A percentile compares a stretch with the other conserved stretches of the same genome.
These are phyloP conservation scores for Cyphellophora attinorum DNA, from an alignment of 2,329 filamentous ascomycete genomes.

Conservation along the genomic window DNA sequence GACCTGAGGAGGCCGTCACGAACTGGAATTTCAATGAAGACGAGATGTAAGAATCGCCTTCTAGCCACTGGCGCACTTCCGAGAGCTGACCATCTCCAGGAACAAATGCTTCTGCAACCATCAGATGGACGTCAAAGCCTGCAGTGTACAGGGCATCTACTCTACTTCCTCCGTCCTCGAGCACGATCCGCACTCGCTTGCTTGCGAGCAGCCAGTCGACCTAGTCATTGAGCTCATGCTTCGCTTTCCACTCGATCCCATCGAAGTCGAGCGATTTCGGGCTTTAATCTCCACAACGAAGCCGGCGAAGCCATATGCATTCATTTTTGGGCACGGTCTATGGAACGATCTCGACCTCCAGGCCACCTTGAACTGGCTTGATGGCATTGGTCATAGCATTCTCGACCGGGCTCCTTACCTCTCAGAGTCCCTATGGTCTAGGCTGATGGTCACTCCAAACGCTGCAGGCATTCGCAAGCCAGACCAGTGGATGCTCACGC, in stretches of 20 bases:
- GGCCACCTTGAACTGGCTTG: conserved; percentile 46
- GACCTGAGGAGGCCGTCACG: conserved; percentile 38
- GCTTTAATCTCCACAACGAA: conserved; percentile 23
- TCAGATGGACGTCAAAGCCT: conserved; percentile 41
- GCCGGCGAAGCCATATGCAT: conserved; percentile 27
- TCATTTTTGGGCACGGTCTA: conserved; percentile 38
- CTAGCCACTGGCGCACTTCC: neutral
- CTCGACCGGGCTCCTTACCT: conserved; percentile 50
- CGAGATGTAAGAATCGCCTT: conserved; percentile 24
- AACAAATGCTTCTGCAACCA: conserved; percentile 39
- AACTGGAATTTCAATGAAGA: conserved; percentile 39
- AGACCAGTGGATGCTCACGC: conserved; percentile 36
- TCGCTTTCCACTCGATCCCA: conserved; percentile 31
- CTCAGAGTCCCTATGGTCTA: conserved; percentile 14
- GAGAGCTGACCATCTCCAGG: conserved; percentile 16
- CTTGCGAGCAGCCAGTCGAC: conserved; percentile 28
- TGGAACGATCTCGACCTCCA: conserved; percentile 39
- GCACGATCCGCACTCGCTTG: conserved; percentile 33
- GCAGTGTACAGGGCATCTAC: conserved; percentile 40
- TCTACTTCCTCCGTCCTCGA: conserved; percentile 35
- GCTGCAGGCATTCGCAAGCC: conserved; percentile 37
- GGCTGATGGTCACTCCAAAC: conserved; percentile 35
- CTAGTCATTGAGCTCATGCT: conserved; percentile 37
- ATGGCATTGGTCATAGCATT: conserved; percentile 80
- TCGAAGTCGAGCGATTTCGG: conserved; percentile 31